Evolutionary conservation across 257 asterid genomes (phyloP), one percentile per base, ranked within the genome.

Genomic region (Plantago major): DNA sequence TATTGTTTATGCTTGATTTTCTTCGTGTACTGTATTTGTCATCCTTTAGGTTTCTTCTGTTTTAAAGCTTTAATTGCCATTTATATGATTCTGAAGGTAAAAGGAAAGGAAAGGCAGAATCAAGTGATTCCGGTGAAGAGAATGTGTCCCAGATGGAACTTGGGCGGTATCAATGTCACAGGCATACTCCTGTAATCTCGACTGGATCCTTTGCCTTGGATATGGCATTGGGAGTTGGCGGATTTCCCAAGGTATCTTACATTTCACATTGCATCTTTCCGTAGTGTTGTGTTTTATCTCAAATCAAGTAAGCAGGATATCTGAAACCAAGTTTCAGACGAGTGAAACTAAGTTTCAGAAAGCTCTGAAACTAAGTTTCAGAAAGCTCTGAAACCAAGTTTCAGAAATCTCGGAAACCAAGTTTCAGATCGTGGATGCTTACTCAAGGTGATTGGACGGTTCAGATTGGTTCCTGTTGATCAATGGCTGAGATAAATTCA

Each of bases 131-230:
- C 37, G 96, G 96, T 7, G 97, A 93, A 42, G 97, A 87, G 77
- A 78, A 22, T 33, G 8, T 87, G 85, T 85, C 99, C 76, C 81
- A 89, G 82, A 93, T 89, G 77, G 99, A 93, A 68, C 90, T 93
- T 52, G 95, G 99, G 64, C 86, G 96, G 60, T 70, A 90, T 15
- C 83, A 3, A 11, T 53, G 83, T 13, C 69, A 67, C 11, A 82
- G 66, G 73, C 70, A 85, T 51, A 88, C 84, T 51, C 97, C 97
- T 0, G 97, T 89, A 60, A 85, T 93, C 38, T 89, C 99, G 58
- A 87, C 97, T 22, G 97, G 96, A 37, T 93, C 96, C 9, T 82
- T 93, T 83, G 74, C 92, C 52, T 79, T 89, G 81, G 97, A 93
- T 74, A 60, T 75, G 50, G 94, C 97, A 7, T 76, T 89, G 58